Evolutionary conservation across 1,284 basidiomycete species (phyloP), one percentile per base, ranked within the genome.

Genomic region (Puccinia polysora): DNA sequence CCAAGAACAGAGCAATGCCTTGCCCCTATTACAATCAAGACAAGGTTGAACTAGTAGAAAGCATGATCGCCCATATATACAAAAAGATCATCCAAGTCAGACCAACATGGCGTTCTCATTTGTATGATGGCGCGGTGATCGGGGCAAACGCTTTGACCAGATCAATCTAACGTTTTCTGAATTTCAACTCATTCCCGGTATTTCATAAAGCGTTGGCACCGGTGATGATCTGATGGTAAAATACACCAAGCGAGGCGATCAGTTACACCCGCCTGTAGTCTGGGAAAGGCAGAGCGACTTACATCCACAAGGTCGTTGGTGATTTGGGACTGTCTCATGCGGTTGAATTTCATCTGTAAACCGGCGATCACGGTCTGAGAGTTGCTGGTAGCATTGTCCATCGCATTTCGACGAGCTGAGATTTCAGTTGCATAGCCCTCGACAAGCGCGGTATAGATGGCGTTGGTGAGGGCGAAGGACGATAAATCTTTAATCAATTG

Each of bases 381-480:
- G 43, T 72, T 72, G 15, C 60, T 98, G 76, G 94, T 95, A 65
- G 95, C 96, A 80, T 95, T 98, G 87, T 98, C 95, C 95, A 99
- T 99, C 80, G 96, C 95, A 78, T 96, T 97, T 77, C 95, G 89
- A 82, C 92, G 86, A 73, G 79, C 70, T n/a, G 70, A 72, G 43
- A 72, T 72, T 83, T 98, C 95, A 77, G 93, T 91, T 74, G 96
- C 95, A 81, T 97, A 94, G 74, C 88, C 89, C 83, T 99, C 96
- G 59, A 91, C 90, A 65, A 99, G 88, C 69, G 92, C 88, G 76
- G 93, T 88, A 81, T 88, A 98, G 84, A 98, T 87, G 77, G 93
- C 92, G 82, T 98, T 97, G 80, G 96, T 93, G 74, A 99, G 85
- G 6, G 92, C 87, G 82, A 99, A 98, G 81, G 97, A 92, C 75